Base-by-base conservation (phyloP, 2,329 filamentous ascomycete genomes). In the Penicillium verrucosum region DNA sequence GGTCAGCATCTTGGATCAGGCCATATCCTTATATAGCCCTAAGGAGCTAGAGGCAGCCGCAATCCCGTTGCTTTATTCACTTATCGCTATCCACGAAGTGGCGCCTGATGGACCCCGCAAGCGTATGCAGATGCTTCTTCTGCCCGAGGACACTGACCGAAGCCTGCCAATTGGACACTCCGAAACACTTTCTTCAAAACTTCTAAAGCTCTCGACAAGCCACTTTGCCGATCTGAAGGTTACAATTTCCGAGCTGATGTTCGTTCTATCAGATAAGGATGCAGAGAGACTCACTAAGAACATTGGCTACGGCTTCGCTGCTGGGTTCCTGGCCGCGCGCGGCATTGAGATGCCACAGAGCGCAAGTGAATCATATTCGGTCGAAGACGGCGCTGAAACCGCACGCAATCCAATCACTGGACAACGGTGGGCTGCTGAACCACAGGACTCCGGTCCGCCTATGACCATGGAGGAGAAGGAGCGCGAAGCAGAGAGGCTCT, bases 401-500 rank as follows among this genome's bases (percentile, higher is more conserved):
- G 60, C 65, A 2, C 77, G 95, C 51, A 97, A 97, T 63, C 91
- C 92, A 0, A 85, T 97, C 32, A 97, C 92, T 0, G 92, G 92
- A 0, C 92, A 97, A 72, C 86, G 88, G 61, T 69, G 90, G 49
- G 87, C 91, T 62, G 81, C 79, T 37, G 89, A 93, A 73, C 81
- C 80, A 52, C 75, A 78, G 7, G 78, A 84, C 7, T 76, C 85
- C 4, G 73, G 79, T 11, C 85, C 85, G 1, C 85, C 89, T 47
- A 96, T 97, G 93, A 94, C 89, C 0, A 80, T 89, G 45, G 92
- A 92, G 62, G 93, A 97, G 77, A 97, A 93, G 73, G 90, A 96
- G 73, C 81, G 89, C 56, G 94, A 99, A 70, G 93, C 92, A 0
- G 93, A 97, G 74, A 84, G 86, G 55, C 75, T 97, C 1, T 97